phyloP scores from a whole-genome alignment of 805 yeast species.

The Zygosaccharomyces pseudorouxii region DNA sequence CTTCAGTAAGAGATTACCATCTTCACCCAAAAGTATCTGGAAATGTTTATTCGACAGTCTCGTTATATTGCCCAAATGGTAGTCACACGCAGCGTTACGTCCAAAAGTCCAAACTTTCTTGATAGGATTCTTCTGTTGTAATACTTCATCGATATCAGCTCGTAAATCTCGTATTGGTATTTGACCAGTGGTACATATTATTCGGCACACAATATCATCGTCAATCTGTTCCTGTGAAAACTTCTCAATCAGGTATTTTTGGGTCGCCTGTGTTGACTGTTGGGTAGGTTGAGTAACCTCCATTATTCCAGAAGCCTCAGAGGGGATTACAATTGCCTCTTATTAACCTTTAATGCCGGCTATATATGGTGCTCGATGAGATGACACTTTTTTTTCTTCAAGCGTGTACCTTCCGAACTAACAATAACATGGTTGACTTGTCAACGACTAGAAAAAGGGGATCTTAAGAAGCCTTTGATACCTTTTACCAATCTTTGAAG shows the following conservation, averaged over 20 bases:
- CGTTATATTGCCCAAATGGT: conserved; percentile 55
- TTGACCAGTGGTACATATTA: conserved; percentile 59
- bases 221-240: conserved; percentile 39
- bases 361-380: background rate
- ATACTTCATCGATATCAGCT: conserved; percentile 33
- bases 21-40: conserved; percentile 60
- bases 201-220: conserved; percentile 45
- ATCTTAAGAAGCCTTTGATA: background rate
- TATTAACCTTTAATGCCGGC: background rate
- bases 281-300: conserved; percentile 41
- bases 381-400: conserved; percentile 1
- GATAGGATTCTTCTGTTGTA: conserved; percentile 23
- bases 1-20: conserved; percentile 44
- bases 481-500: background rate
- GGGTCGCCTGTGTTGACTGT: conserved; percentile 42
- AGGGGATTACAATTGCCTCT: background rate
- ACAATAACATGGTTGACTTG: background rate
- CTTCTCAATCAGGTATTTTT: conserved; percentile 32
- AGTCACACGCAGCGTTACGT: conserved; percentile 59
- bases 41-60: conserved; percentile 73
- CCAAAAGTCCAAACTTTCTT: conserved; percentile 67
- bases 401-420: background rate
- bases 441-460: background rate
- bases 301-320: conserved; percentile 2
- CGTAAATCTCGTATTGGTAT: conserved; percentile 44